phyloP scores from a whole-genome alignment of 2,329 filamentous ascomycete genomes.

The Fusarium sp. region DNA sequence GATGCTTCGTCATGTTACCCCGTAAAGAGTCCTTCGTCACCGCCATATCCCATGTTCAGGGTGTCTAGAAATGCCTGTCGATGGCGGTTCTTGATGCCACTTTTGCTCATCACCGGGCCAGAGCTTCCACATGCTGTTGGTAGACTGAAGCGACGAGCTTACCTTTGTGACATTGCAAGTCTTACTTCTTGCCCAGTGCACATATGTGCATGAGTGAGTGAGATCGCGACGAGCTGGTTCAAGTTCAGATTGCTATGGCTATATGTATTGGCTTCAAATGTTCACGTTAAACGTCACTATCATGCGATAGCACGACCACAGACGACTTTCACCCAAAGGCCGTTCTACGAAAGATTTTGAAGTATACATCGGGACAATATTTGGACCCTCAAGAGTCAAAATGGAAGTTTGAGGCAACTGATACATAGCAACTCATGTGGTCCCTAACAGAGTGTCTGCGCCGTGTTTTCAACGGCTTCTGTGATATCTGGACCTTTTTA shows the following conservation, averaged over 20 bases:
- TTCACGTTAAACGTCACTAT: neutral
- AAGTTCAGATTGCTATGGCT: conserved; percentile 6
- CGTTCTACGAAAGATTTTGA: neutral
- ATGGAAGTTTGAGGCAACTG: neutral
- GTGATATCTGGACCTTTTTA: conserved; percentile 33
- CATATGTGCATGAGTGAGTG: neutral
- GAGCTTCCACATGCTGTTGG: conserved; percentile 17
- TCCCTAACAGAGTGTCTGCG: conserved; percentile 4
- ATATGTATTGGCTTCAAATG: neutral
- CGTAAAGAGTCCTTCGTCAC: conserved; percentile 35
- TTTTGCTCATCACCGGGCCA: conserved; percentile 21
- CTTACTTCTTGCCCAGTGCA: conserved; percentile 1
- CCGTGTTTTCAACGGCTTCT: conserved; percentile 5
- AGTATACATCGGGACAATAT: neutral
- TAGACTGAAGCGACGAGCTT: conserved; percentile 15
- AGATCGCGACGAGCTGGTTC: conserved; percentile 20
- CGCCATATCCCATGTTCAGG: conserved; percentile 28
- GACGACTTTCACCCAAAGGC: neutral
- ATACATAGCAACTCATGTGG: neutral
- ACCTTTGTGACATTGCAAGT: conserved; percentile 13
- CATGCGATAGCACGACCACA: neutral
- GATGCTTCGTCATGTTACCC: conserved; percentile 37
- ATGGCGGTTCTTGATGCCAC: conserved; percentile 18
- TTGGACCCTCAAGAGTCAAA: neutral
- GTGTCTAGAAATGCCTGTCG: conserved; percentile 23